Evolutionary conservation across 2,329 filamentous ascomycete species (phyloP).

Genomic region (Stylonectria norvegica): DNA sequence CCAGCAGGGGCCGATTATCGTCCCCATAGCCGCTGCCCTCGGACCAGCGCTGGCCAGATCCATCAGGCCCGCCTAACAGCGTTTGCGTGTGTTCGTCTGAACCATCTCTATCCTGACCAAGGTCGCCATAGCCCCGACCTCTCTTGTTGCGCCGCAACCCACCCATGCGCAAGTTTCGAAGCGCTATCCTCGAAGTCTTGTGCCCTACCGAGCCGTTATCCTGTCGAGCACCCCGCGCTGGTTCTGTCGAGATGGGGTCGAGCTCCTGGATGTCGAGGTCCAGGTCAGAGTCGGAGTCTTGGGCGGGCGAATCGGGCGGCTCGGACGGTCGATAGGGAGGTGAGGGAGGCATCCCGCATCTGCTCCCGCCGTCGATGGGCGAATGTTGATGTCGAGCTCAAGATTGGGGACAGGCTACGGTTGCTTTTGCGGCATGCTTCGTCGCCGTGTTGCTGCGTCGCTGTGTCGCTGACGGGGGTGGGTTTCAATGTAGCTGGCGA

Average conservation of each 20-base stretch:
- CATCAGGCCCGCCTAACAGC: slow-evolving; percentile 62
- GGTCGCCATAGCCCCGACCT: slow-evolving; percentile 56
- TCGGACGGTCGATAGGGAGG: slow-evolving; percentile 52
- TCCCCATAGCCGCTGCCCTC: slow-evolving; percentile 63
- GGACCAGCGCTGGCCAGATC: slow-evolving; percentile 53
- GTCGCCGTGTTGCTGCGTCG: no score
- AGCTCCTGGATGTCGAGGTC: slow-evolving; percentile 79
- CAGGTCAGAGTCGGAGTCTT: slow-evolving; percentile 72
- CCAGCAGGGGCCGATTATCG: slow-evolving; percentile 67
- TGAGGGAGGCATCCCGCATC: slow-evolving; percentile 55
- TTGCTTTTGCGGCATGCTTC: background rate
- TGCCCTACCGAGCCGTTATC: slow-evolving; percentile 35
- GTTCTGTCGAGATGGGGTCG: slow-evolving; percentile 55
- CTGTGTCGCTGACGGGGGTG: background rate
- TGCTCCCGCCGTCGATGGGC: slow-evolving; percentile 12
- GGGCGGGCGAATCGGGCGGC: slow-evolving; percentile 60
- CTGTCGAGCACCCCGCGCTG: slow-evolving; percentile 30
- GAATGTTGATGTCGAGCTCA: slow-evolving; percentile 11
- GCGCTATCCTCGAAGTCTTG: slow-evolving; percentile 60
- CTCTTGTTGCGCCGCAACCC: slow-evolving; percentile 57
- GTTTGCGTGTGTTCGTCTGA: slow-evolving; percentile 64
- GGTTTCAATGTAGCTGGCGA: no score
- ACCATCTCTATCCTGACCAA: slow-evolving; percentile 54
- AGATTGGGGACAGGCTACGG: slow-evolving; percentile 11
- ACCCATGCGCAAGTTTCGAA: slow-evolving; percentile 67